Evolutionary conservation across 257 asterid genomes (phyloP).

Genomic region (Lithospermum erythrorhizon): DNA sequence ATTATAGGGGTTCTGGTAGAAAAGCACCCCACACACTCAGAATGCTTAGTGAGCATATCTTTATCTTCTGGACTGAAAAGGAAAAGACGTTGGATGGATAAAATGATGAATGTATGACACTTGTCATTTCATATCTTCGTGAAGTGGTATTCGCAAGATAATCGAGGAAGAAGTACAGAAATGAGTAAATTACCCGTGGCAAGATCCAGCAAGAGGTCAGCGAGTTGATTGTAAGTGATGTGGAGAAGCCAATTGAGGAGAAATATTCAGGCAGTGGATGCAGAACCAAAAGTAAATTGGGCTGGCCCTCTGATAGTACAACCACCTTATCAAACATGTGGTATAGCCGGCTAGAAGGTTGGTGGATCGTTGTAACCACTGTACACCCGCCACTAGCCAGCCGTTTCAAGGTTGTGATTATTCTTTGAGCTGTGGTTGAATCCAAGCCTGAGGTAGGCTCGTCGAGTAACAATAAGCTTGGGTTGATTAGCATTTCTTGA

Average conservation of each 20-base stretch:
- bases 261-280: constrained; percentile 76
- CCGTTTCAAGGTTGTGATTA: constrained; percentile 54
- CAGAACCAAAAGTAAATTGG: constrained; percentile 82
- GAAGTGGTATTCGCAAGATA: not conserved
- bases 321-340: constrained; percentile 86
- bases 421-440: constrained; percentile 81
- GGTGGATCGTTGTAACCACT: constrained; percentile 85
- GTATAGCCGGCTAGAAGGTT: constrained; percentile 90
- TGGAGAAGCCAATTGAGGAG: constrained; percentile 75
- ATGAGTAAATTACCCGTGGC: constrained; percentile 56
- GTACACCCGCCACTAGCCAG: constrained; percentile 79
- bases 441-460: constrained; percentile 98
- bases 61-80: constrained; percentile 2
- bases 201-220: constrained; percentile 89
- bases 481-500: constrained; percentile 90
- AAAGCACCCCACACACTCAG: constrained; percentile 6
- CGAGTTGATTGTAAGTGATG: constrained; percentile 68
- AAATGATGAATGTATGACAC: not conserved
- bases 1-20: constrained; percentile 24
- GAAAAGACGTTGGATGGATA: not conserved
- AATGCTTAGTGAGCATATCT: constrained; percentile 23
- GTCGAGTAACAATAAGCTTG: constrained; percentile 68
- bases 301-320: constrained; percentile 77
- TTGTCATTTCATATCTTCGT: not conserved
- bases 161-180: not conserved